Conservation (phyloP, 495 filamentous ascomycete species). For the Daldinia grandis region DNA sequence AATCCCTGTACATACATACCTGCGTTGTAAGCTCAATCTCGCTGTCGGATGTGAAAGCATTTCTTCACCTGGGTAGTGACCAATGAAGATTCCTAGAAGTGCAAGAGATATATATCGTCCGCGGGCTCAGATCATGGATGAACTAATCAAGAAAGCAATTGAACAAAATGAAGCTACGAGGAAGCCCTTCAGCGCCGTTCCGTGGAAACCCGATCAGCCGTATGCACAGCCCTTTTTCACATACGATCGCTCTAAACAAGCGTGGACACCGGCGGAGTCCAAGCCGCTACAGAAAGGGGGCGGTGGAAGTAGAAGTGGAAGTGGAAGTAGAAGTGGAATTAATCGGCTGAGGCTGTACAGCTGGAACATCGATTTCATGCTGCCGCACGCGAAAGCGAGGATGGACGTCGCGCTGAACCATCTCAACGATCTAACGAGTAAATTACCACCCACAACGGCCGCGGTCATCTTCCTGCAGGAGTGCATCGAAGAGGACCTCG, state of each 20-base stretch:
- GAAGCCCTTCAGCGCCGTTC: background rate
- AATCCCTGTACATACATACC: background rate
- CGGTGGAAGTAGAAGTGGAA: background rate
- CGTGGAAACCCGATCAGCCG: constrained; percentile 33
- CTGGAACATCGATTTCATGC: constrained; percentile 65
- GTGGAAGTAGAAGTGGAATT: too few species aligned
- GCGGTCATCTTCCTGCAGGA: constrained; percentile 62
- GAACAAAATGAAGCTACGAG: background rate
- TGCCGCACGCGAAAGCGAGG: constrained; percentile 46
- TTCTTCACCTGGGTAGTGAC: background rate
- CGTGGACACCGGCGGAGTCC: constrained; percentile 12
- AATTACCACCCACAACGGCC: constrained; percentile 24
- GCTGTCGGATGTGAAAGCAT: background rate
- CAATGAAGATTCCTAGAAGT: background rate
- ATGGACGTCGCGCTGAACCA: constrained; percentile 56
- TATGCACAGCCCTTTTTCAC: constrained; percentile 24
- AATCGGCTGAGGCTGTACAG: constrained; percentile 35
- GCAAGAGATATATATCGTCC: background rate
- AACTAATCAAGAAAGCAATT: constrained; percentile 20
- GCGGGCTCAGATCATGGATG: constrained; percentile 14
- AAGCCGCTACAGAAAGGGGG: background rate
- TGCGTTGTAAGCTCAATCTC: background rate
- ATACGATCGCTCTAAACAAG: constrained; percentile 14
- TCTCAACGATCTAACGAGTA: constrained; percentile 43
- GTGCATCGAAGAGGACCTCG: constrained; percentile 54